Base-by-base conservation (phyloP, 129 eudicot species). In the Centrapalus pauciflorus region DNA sequence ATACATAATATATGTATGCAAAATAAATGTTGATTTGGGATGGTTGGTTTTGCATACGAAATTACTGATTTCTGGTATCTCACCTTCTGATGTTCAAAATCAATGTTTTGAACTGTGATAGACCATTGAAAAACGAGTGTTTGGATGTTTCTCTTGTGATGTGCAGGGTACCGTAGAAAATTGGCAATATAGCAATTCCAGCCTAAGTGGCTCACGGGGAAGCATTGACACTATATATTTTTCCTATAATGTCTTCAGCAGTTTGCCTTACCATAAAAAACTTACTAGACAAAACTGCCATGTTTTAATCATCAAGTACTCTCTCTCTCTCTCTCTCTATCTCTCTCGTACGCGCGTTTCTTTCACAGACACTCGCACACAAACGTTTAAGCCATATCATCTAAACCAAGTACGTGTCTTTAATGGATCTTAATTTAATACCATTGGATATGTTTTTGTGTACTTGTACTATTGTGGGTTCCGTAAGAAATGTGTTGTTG, bases 281-380 rank as follows among this genome's bases (percentile, higher is more conserved):
- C 73, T 74, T 45, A 12, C 33, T 46, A 56, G 33, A 32, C 57
- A 74, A 35, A 57, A 56, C 0, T 74, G 79, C 0, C 79, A 49
- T 14, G 79, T 68, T 28, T 66, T 74, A 8, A 56, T 74, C 62
- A 66, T 74, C 68, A 74, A 74, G 79, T 74, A 74, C 65, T 65
- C 50, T 48, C 55, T 28, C 38, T 60, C 30, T 12, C 28, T 27
- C 48, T 38, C 41, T 20, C 27, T 4, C 30, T 3, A n/a, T n/a
- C n/a, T n/a, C n/a, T n/a, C n/a, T n/a, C n/a, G n/a, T n/a, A n/a
- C n/a, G n/a, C n/a, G n/a, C n/a, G n/a, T n/a, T n/a, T n/a, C n/a
- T n/a, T n/a, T n/a, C n/a, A n/a, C n/a, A n/a, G n/a, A n/a, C n/a
- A n/a, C n/a, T n/a, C n/a, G n/a, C n/a, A n/a, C n/a, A n/a, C n/a